Evolutionary conservation across 2,329 filamentous ascomycete genomes (phyloP).

Genomic region (Alternaria postmessia): DNA sequence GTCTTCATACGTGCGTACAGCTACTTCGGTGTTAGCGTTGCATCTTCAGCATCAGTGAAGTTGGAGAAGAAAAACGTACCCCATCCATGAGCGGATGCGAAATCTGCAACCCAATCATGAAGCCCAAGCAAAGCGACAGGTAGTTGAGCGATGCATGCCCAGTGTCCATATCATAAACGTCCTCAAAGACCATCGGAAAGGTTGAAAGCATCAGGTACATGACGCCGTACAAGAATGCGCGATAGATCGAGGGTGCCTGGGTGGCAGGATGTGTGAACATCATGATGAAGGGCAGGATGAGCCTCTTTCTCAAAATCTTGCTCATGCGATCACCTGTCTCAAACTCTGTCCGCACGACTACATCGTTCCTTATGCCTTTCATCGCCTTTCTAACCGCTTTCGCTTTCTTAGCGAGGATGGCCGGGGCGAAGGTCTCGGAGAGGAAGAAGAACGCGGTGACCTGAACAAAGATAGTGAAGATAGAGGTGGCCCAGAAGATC

Average conservation of each 20-base stretch:
- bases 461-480: slow-evolving; percentile 68
- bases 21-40: slow-evolving; percentile 12
- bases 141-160: slow-evolving; percentile 70
- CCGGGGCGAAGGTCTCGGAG: slow-evolving; percentile 58
- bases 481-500: slow-evolving; percentile 73
- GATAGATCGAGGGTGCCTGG: slow-evolving; percentile 63
- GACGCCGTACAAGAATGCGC: slow-evolving; percentile 66
- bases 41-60: not conserved
- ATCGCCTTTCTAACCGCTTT: slow-evolving; percentile 56
- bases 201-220: slow-evolving; percentile 71
- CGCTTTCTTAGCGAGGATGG: slow-evolving; percentile 57
- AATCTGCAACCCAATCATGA: slow-evolving; percentile 57
- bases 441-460: slow-evolving; percentile 67
- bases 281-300: slow-evolving; percentile 57
- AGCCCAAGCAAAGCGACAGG: slow-evolving; percentile 67
- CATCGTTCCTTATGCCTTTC: slow-evolving; percentile 31
- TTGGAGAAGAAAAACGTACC: slow-evolving; percentile 17
- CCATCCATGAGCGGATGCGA: slow-evolving; percentile 58
- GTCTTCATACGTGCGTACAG: slow-evolving; percentile 37
- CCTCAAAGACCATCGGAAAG: slow-evolving; percentile 65
- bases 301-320: slow-evolving; percentile 37
- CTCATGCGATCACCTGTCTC: slow-evolving; percentile 43
- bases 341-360: slow-evolving; percentile 49
- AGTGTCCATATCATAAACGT: slow-evolving; percentile 63
- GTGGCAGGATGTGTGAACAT: slow-evolving; percentile 67